Base-by-base conservation (phyloP, 2,329 filamentous ascomycete species). In the Xylariomycetidae sp. region DNA sequence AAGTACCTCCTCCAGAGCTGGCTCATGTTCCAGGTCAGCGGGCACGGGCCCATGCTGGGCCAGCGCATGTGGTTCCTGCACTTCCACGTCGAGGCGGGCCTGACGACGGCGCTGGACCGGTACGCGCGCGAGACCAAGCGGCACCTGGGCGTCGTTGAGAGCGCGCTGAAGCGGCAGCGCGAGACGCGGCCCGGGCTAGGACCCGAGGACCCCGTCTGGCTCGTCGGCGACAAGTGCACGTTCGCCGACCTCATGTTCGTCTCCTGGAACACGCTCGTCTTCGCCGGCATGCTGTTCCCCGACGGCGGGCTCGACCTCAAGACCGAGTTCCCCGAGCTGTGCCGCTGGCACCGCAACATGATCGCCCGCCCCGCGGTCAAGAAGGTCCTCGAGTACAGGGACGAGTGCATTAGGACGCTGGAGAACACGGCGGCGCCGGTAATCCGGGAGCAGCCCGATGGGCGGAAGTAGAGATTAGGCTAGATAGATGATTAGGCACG, bases 1-100 rank as follows among this genome's bases (percentile, higher is more conserved):
- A 57, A 57, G 34, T 54, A 48, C 16, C 46, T 58, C 14, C 54
- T 59, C 33, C 62, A 69, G 49, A 70, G 61, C 53, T 55, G 69
- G 29, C 52, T 56, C 44, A 40, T 71, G 64, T 49, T 67, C 67
- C 53, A 46, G 36, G 55, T 54, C 22, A 54, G 50, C 13, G 62
- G 61, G 16, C 64, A 67, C 48, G 65, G 63, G 1, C 65, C 64
- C 1, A 70, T 67, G 48, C 69, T 48, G 34, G 59, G 60, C 6
- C 60, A 64, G 45, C 49, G 45, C 25, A 40, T 37, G 15, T 62
- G 59, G 59, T 63, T 64, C 33, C 40, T 34, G 6, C 40, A 43
- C 11, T 53, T 49, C 20, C 57, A 63, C 40, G 18, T 49, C 0
- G 66, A 71, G 32, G 32, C 34, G 45, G 34, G 43, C 25, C 19